Conservation (phyloP, 2,329 filamentous ascomycete genomes). For the Venturia asperata region DNA sequence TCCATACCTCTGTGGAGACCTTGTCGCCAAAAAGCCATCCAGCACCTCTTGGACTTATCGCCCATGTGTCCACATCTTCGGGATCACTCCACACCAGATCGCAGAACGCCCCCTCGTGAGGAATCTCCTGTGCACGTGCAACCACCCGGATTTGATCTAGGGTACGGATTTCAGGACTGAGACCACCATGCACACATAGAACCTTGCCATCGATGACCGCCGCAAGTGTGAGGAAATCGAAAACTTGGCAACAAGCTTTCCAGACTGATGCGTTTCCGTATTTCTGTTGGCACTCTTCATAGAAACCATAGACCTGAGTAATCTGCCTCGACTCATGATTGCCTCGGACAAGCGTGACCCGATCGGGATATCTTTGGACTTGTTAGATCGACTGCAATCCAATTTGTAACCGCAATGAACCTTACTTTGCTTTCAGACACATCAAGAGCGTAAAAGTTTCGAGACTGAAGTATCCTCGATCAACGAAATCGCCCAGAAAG, state of each 20-base stretch:
- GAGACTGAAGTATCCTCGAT: slow-evolving; percentile 66
- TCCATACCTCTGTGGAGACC: slow-evolving; percentile 55
- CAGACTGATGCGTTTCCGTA: slow-evolving; percentile 99
- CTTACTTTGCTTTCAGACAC: slow-evolving; percentile 64
- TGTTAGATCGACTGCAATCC: slow-evolving; percentile 19
- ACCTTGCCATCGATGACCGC: slow-evolving; percentile 99
- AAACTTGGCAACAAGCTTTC: slow-evolving; percentile 98
- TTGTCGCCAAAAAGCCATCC: slow-evolving; percentile 66
- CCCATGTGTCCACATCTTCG: slow-evolving; percentile 63
- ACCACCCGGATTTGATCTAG: slow-evolving; percentile 82
- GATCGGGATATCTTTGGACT: slow-evolving; percentile 55
- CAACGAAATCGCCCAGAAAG: slow-evolving; percentile 67
- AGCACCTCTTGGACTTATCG: slow-evolving; percentile 60
- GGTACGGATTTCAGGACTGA: slow-evolving; percentile 93
- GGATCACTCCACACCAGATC: slow-evolving; percentile 92
- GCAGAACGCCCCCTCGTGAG: slow-evolving; percentile 97
- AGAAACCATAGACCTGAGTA: slow-evolving; percentile 98
- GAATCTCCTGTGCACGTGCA: slow-evolving; percentile 82
- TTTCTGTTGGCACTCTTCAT: slow-evolving; percentile 97
- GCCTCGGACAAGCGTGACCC: slow-evolving; percentile 64
- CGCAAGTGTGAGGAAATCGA: slow-evolving; percentile 95
- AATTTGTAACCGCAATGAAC: slow-evolving; percentile 19
- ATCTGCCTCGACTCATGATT: slow-evolving; percentile 99
- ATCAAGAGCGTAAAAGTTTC: slow-evolving; percentile 67
- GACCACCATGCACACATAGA: slow-evolving; percentile 93